phyloP scores from a whole-genome alignment of 139 green algal species.

The Volvox reticuliferus region DNA sequence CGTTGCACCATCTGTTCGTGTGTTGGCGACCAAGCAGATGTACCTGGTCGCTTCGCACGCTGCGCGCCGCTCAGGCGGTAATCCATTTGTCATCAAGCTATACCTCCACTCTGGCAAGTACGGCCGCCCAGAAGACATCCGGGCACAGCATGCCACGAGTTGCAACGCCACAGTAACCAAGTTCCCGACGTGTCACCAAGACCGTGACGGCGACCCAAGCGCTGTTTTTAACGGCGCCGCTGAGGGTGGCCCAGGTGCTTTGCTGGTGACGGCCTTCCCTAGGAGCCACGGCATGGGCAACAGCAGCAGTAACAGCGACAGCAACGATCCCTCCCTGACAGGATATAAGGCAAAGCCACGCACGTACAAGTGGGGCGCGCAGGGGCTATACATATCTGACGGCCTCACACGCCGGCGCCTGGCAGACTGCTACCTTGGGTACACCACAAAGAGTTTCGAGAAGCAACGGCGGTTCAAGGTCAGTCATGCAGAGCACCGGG shows the following conservation, averaged over 20 bases:
- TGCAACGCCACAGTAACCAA: constrained; percentile 25
- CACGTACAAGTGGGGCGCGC: constrained; percentile 13
- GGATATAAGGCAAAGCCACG: constrained; percentile 19
- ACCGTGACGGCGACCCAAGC: neutral
- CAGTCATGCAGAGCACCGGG: too few species aligned
- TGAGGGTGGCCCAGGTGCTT: neutral
- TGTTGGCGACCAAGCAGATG: neutral
- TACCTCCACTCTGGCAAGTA: constrained; percentile 25
- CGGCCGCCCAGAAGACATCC: neutral
- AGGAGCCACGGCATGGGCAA: too few species aligned
- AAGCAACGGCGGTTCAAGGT: constrained; percentile 19
- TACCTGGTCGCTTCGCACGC: neutral
- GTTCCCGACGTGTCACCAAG: neutral
- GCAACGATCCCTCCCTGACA: neutral
- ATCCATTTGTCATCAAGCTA: constrained; percentile 28
- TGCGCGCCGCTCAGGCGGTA: neutral
- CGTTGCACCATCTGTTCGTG: too few species aligned
- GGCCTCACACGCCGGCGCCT: neutral
- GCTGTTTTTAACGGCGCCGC: neutral
- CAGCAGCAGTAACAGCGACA: neutral
- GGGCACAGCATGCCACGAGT: neutral
- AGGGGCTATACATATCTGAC: constrained; percentile 34
- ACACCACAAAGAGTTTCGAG: constrained; percentile 3
- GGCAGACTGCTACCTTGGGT: constrained; percentile 16
- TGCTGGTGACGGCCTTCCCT: neutral